Evolutionary conservation across 2,329 filamentous ascomycete genomes (phyloP), one percentile per base, ranked within the genome.

Genomic region (Aureobasidium lini): DNA sequence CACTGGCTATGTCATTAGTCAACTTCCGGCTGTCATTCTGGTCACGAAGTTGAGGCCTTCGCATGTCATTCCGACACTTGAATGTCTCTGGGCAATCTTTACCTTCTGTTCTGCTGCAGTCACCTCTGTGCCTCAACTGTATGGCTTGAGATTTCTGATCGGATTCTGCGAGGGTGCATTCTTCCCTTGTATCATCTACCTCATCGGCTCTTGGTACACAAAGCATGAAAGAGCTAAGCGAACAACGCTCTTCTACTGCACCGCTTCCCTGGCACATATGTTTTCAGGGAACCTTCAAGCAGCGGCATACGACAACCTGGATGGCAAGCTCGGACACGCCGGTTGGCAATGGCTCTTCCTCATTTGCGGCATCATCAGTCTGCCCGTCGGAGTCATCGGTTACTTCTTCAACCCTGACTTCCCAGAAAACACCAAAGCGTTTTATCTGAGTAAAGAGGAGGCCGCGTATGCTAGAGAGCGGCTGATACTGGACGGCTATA

Each of bases 201-300:
- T 58, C 6, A 58, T 58, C n/a, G 43, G 32, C 2, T 49, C 44
- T 15, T 65, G 62, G 64, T 65, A 65, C 42, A 57, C 53, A 13
- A 60, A 60, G 32, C 48, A 60, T 16, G 62, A 63, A 32, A 50
- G 62, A 44, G 61, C 58, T 3, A 74, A 80, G 3, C 71, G 80
- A 10, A 79, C 77, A 1, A 80, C 79, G 6, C 69, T 79, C 23
- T 82, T 79, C 66, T 82, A 82, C 43, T 72, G 79, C 29, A 79
- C 79, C 0, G 68, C 80, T 0, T 78, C 77, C 0, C 68, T 83
- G 1, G 80, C 80, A 1, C 80, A 77, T 0, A 81, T 86, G 77
- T 82, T 86, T 54, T 79, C 80, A 11, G 84, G 84, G 1, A 84
- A 85, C 68, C 79, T 87, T 59, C 82, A 85, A 66, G 81, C 79